Evolutionary conservation across 768 basidiomycete species (phyloP).

Genomic region (Hygrocybe coccinea): DNA sequence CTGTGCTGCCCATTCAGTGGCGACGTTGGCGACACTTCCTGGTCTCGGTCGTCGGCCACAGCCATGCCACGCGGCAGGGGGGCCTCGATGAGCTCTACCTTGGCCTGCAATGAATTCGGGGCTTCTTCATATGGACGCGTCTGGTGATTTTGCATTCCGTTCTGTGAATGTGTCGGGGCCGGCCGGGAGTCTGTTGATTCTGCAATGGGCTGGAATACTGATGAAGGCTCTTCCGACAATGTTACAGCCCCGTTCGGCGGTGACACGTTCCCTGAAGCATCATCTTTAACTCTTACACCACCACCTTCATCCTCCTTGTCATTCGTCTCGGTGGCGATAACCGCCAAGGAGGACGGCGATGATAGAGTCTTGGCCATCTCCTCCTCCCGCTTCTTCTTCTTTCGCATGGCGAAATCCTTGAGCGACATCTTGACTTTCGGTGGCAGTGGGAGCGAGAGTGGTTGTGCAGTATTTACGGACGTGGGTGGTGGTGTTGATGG

Average conservation of each 20-base stretch:
- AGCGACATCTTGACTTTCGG: conserved; percentile 53
- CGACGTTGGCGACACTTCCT: neutral
- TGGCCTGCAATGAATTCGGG: neutral
- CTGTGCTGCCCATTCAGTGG: neutral
- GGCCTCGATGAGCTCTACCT: neutral
- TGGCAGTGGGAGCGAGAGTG: neutral
- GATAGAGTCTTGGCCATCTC: conserved; percentile 9
- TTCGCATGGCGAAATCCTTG: conserved; percentile 53
- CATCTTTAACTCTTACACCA: too few species aligned
- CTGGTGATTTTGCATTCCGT: neutral
- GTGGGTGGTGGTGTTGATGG: neutral
- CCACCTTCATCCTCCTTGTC: too few species aligned
- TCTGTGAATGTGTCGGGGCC: conserved; percentile 1
- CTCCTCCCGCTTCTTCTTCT: conserved; percentile 49
- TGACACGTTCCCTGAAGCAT: too few species aligned
- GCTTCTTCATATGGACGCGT: neutral
- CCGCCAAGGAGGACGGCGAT: too few species aligned
- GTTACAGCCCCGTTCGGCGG: too few species aligned
- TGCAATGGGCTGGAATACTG: neutral
- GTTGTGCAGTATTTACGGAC: conserved; percentile 5
- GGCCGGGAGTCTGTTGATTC: too few species aligned
- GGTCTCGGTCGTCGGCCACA: neutral
- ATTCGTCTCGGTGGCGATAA: too few species aligned
- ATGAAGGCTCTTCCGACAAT: conserved; percentile 2
- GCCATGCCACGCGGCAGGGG: neutral